Conservation (phyloP, 192 early-diverging fungal species). For the Backusella australiensis region DNA sequence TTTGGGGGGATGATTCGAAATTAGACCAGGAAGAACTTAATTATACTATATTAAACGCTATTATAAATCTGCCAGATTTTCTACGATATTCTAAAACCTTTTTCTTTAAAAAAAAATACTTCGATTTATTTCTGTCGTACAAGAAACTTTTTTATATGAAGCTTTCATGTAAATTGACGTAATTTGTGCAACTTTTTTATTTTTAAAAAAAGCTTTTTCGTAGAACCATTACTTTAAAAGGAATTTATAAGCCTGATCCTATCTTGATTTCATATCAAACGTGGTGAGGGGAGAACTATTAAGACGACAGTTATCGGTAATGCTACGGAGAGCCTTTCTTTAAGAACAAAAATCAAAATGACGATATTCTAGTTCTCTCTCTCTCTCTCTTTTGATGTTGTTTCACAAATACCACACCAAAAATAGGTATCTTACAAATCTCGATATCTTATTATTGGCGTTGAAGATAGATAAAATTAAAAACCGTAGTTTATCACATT, state of each 20-base stretch:
- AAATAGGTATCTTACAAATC: no score
- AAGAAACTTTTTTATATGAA: neutral
- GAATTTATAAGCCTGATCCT: neutral
- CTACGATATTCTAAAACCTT: neutral
- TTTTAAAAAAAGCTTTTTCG: neutral
- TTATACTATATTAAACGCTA: slow-evolving; percentile 1
- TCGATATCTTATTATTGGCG: no score
- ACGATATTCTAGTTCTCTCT: no score
- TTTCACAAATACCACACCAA: no score
- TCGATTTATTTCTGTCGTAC: neutral
- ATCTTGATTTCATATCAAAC: neutral
- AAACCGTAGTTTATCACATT: no score
- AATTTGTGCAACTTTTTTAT: neutral
- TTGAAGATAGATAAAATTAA: no score
- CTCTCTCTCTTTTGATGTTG: no score
- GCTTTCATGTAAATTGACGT: neutral
- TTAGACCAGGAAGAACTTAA: neutral
- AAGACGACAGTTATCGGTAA: neutral
- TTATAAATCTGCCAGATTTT: neutral
- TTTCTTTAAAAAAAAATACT: neutral
- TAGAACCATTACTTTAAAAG: neutral
- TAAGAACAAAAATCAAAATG: no score
- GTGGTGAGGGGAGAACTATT: neutral
- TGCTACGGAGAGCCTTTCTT: neutral
- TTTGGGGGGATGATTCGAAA: neutral